Percentiles rank a stretch among this genome's conserved stretches.
phyloP scores from a whole-genome alignment of 805 yeast species.

The Metschnikowia amazonensis region DNA sequence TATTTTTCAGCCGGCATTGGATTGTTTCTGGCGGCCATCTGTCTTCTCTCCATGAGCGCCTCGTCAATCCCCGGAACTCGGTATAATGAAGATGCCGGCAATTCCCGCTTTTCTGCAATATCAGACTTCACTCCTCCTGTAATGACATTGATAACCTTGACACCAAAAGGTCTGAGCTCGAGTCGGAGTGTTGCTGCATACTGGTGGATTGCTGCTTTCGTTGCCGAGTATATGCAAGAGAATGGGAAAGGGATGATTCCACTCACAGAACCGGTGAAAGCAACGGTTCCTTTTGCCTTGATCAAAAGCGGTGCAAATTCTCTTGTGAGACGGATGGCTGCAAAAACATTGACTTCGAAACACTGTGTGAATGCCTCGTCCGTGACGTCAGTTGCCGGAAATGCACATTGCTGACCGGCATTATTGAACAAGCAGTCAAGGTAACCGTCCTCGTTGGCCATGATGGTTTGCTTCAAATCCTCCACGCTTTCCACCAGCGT shows the following conservation, averaged over 20 bases:
- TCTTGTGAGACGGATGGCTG: slow-evolving; percentile 60
- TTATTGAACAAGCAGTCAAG: slow-evolving; percentile 66
- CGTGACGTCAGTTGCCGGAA: slow-evolving; percentile 64
- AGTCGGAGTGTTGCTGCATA: slow-evolving; percentile 60
- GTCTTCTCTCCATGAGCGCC: slow-evolving; percentile 48
- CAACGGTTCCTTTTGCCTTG: slow-evolving; percentile 62
- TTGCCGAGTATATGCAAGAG: slow-evolving; percentile 59
- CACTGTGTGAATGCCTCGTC: slow-evolving; percentile 50
- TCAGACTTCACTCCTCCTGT: slow-evolving; percentile 76
- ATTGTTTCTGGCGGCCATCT: slow-evolving; percentile 54
- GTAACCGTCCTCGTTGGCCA: slow-evolving; percentile 40
- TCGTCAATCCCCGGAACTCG: slow-evolving; percentile 47
- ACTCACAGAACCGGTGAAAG: slow-evolving; percentile 71
- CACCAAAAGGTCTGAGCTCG: slow-evolving; percentile 71
- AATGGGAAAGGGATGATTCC: slow-evolving; percentile 70
- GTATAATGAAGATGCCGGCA: slow-evolving; percentile 55
- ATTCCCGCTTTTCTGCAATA: slow-evolving; percentile 61
- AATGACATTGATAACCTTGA: slow-evolving; percentile 61
- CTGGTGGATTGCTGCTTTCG: slow-evolving; percentile 75
- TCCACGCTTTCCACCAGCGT: slow-evolving; percentile 46
- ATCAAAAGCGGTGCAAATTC: slow-evolving; percentile 55
- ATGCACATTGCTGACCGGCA: slow-evolving; percentile 73
- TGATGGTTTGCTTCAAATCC: slow-evolving; percentile 41
- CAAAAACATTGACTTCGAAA: slow-evolving; percentile 66
- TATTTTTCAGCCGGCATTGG: slow-evolving; percentile 62